Conservation (phyloP, 225 moss, liverwort and hornwort species). For the Climacium dendroides region DNA sequence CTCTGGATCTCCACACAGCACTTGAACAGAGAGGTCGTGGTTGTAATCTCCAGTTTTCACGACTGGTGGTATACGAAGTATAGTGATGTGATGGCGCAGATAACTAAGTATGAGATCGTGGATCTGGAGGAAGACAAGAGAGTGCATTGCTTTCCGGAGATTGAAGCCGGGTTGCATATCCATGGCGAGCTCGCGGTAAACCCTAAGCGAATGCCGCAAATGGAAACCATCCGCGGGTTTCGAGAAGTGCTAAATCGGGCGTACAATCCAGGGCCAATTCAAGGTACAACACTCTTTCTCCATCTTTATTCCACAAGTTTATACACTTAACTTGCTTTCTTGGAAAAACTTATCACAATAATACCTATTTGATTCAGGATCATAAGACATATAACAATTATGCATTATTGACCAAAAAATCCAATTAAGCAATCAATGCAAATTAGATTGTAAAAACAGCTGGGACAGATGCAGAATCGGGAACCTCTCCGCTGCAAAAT, state of each 20-base stretch:
- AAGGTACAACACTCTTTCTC: background rate
- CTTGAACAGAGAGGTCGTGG: slow-evolving; percentile 54
- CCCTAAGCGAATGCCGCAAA: slow-evolving; percentile 44
- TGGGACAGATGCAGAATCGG: background rate
- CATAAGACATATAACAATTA: background rate
- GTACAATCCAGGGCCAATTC: background rate
- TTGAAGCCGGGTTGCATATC: slow-evolving; percentile 67
- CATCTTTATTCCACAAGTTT: background rate
- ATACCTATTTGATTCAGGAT: background rate
- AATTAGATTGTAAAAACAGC: background rate
- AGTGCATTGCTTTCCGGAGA: slow-evolving; percentile 73
- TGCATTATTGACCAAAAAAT: background rate
- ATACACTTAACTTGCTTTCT: background rate
- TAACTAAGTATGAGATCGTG: slow-evolving; percentile 53
- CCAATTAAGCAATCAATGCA: background rate
- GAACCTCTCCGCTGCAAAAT: background rate
- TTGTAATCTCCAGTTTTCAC: slow-evolving; percentile 53
- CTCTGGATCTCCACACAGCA: slow-evolving; percentile 77
- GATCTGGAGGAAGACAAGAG: slow-evolving; percentile 20
- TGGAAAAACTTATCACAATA: background rate
- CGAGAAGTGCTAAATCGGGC: slow-evolving; percentile 42
- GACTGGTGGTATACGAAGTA: slow-evolving; percentile 73
- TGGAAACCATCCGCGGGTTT: slow-evolving; percentile 44
- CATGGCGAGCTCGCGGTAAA: slow-evolving; percentile 69
- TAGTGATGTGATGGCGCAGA: slow-evolving; percentile 30